A percentile compares a stretch with the other conserved stretches of the same genome.
These are phyloP conservation scores for Raddia distichophylla DNA, from an alignment of 176 grass and related monocot species.

Conservation along the genomic window DNA sequence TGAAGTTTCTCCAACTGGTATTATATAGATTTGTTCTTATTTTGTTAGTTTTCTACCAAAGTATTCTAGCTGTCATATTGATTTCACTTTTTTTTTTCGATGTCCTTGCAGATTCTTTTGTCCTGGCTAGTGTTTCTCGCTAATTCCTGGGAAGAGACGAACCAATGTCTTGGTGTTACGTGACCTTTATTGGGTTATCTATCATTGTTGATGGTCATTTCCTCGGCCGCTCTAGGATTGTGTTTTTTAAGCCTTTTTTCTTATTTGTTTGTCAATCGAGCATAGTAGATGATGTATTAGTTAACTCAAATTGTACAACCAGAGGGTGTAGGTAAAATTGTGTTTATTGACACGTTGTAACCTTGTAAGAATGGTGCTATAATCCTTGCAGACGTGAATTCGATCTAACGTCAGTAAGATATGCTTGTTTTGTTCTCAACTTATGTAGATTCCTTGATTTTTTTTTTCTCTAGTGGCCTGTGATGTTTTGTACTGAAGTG, in stretches of 20 bases:
- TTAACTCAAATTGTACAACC: constrained; percentile 20
- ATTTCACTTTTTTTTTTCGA: neutral
- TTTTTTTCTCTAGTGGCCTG: neutral
- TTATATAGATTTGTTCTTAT: constrained; percentile 25
- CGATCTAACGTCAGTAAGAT: neutral
- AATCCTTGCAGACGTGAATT: neutral
- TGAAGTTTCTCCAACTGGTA: constrained; percentile 1
- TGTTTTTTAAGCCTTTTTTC: neutral
- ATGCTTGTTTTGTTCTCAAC: neutral
- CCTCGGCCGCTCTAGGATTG: constrained; percentile 9
- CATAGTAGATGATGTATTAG: neutral
- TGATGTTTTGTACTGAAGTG: neutral
- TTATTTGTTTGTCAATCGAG: constrained; percentile 21
- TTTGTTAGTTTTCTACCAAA: neutral
- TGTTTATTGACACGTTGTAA: neutral
- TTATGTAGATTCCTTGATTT: neutral
- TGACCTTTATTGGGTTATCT: neutral
- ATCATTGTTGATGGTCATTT: constrained; percentile 30
- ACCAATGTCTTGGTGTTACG: neutral
- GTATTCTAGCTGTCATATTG: constrained; percentile 21
- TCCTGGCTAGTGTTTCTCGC: constrained; percentile 29
- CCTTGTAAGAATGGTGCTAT: neutral
- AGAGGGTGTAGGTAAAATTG: neutral
- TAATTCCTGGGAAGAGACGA: constrained; percentile 35
- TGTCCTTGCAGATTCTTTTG: constrained; percentile 35